Evolutionary conservation across 2,329 filamentous ascomycete genomes (phyloP).

Genomic region (Tolypocladium capitatum): DNA sequence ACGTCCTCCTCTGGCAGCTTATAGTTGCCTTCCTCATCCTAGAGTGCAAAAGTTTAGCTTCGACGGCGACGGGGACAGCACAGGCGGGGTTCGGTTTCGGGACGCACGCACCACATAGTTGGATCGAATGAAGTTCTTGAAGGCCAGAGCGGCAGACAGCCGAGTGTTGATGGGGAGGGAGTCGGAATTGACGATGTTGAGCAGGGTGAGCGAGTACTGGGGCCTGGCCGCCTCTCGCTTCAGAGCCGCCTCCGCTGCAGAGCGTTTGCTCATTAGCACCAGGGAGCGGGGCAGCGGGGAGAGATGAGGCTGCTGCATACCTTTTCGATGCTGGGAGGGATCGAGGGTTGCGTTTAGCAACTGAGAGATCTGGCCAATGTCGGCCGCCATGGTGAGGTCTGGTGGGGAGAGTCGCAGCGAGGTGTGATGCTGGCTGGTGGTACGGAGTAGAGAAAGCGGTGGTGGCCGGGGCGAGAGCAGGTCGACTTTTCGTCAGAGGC

Average conservation of each 20-base stretch:
- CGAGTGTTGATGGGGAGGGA: slow-evolving; percentile 63
- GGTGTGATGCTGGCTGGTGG: slow-evolving; percentile 5
- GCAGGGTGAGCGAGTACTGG: slow-evolving; percentile 74
- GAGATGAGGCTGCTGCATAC: slow-evolving; percentile 31
- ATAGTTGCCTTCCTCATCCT: slow-evolving; percentile 89
- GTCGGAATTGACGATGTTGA: slow-evolving; percentile 77
- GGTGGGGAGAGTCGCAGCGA: slow-evolving; percentile 7
- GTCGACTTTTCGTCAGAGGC: not conserved
- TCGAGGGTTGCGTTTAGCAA: slow-evolving; percentile 86
- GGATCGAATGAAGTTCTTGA: slow-evolving; percentile 95
- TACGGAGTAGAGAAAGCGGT: not conserved
- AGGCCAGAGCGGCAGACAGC: slow-evolving; percentile 79
- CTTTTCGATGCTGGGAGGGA: slow-evolving; percentile 77
- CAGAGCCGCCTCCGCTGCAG: slow-evolving; percentile 66
- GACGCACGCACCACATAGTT: slow-evolving; percentile 65
- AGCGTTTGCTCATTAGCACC: slow-evolving; percentile 22
- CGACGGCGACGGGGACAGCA: slow-evolving; percentile 1
- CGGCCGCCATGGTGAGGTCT: slow-evolving; percentile 37
- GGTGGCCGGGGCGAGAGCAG: not conserved
- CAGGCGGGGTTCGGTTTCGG: not conserved
- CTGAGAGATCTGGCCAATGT: slow-evolving; percentile 54
- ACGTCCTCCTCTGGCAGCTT: slow-evolving; percentile 77
- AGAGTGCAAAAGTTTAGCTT: slow-evolving; percentile 5
- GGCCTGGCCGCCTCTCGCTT: slow-evolving; percentile 69
- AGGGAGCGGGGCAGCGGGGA: slow-evolving; percentile 13